Conservation (phyloP, 1,284 basidiomycete genomes). For the Omphalotus olearius region DNA sequence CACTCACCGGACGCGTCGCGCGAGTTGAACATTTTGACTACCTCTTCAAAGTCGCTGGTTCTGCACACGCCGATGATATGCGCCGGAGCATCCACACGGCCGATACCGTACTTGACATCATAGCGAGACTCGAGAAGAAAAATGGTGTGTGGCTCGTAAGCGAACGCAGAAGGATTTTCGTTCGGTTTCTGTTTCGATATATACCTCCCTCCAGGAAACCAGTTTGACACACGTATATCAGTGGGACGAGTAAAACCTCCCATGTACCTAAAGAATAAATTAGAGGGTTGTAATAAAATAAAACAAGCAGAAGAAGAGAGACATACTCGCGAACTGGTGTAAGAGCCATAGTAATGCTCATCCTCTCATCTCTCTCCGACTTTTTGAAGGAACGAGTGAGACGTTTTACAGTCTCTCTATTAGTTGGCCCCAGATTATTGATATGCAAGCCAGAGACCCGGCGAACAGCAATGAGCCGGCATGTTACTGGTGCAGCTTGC, state of each 20-base stretch:
- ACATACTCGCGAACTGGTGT: slow-evolving; percentile 37
- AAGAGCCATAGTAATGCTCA: slow-evolving; percentile 32
- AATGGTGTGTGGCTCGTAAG: slow-evolving; percentile 38
- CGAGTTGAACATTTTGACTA: slow-evolving; percentile 29
- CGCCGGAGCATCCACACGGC: slow-evolving; percentile 29
- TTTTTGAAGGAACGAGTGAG: slow-evolving; percentile 27
- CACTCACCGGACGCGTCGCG: slow-evolving; percentile 12
- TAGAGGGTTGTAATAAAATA: background rate
- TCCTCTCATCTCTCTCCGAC: slow-evolving; percentile 40
- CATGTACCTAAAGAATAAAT: slow-evolving; percentile 13
- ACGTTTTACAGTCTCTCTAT: background rate
- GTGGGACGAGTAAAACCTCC: slow-evolving; percentile 38
- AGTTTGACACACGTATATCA: slow-evolving; percentile 33
- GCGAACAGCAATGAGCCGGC: too few relatives aligned
- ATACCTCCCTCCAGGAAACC: slow-evolving; percentile 34
- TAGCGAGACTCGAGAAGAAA: slow-evolving; percentile 36
- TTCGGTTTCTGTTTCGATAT: slow-evolving; percentile 25
- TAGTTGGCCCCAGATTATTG: background rate
- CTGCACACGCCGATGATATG: slow-evolving; percentile 34
- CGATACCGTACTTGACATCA: slow-evolving; percentile 25
- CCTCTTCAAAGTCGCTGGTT: slow-evolving; percentile 26
- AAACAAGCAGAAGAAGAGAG: background rate
- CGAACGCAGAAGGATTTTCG: slow-evolving; percentile 27
- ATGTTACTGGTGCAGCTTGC: background rate
- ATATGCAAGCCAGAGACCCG: too few relatives aligned